These are phyloP conservation scores for Leccinum aurantiacum DNA, from an alignment of 768 basidiomycete genomes.

Conservation along the genomic window DNA sequence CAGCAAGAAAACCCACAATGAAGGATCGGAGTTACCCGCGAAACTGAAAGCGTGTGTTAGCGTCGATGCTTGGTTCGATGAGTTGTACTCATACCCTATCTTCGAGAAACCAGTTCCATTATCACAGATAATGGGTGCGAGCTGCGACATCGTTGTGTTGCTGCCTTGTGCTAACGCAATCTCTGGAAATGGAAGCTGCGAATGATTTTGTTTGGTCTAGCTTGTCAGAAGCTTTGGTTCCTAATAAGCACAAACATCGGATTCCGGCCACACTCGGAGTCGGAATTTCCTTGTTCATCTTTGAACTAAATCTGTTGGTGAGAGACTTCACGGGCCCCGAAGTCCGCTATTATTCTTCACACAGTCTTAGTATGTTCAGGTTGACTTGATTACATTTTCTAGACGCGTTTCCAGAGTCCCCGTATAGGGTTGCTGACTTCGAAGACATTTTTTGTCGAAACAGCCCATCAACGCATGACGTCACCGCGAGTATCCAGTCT, in stretches of 20 bases:
- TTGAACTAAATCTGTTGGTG: neutral
- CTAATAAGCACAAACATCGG: conserved; percentile 27
- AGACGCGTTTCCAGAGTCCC: neutral
- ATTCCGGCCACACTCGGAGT: neutral
- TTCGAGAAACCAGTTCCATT: conserved; percentile 98
- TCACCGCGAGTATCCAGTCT: neutral
- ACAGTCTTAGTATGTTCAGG: neutral
- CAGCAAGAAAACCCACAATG: conserved; percentile 64
- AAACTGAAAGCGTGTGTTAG: conserved; percentile 54
- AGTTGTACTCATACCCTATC: conserved; percentile 68
- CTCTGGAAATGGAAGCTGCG: conserved; percentile 14
- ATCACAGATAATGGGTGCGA: conserved; percentile 95
- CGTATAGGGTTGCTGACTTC: neutral
- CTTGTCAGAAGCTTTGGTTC: conserved; percentile 25
- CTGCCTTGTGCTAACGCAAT: conserved; percentile 7
- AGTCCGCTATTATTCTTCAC: neutral
- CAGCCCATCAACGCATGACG: neutral
- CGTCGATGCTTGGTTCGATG: neutral
- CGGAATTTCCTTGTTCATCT: neutral
- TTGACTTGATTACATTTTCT: neutral
- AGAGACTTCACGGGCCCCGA: neutral
- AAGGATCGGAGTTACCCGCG: conserved; percentile 98
- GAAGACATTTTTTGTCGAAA: neutral
- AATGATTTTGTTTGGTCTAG: conserved; percentile 20
- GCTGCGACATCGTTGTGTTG: conserved; percentile 62